These are phyloP conservation scores for Arxiozyma telluris DNA, from an alignment of 1,139 yeast species.

Conservation along the genomic window DNA sequence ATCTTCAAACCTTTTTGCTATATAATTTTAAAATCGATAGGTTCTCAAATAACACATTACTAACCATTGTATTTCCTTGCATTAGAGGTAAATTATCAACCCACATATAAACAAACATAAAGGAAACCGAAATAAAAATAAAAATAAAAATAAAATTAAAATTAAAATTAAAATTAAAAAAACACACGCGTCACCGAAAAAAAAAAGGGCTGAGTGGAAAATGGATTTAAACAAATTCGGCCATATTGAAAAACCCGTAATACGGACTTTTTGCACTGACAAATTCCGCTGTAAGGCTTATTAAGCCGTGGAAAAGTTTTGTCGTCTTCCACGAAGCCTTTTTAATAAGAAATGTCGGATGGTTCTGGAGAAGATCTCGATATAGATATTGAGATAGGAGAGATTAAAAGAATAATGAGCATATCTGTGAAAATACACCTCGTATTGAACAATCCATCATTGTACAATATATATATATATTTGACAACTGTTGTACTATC, in stretches of 20 bases:
- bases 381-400: too few species aligned
- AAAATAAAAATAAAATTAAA: not conserved
- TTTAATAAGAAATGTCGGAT: too few species aligned
- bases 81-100: not conserved
- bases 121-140: not conserved
- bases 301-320: not conserved
- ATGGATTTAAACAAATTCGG: not conserved
- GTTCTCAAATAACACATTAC: too few species aligned
- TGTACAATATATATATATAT: too few species aligned
- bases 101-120: not conserved
- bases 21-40: too few species aligned
- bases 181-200: not conserved
- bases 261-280: not conserved
- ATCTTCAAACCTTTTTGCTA: not conserved
- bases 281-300: too few species aligned
- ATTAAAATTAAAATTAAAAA: not conserved
- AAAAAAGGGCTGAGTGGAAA: not conserved
- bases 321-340: too few species aligned
- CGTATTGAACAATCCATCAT: too few species aligned
- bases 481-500: too few species aligned
- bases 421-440: too few species aligned
- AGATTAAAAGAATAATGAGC: too few species aligned
- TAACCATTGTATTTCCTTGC: not conserved
- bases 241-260: not conserved
- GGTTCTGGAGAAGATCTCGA: too few species aligned